Conservation (phyloP, 768 basidiomycete species). For the Lactifluus volemus region DNA sequence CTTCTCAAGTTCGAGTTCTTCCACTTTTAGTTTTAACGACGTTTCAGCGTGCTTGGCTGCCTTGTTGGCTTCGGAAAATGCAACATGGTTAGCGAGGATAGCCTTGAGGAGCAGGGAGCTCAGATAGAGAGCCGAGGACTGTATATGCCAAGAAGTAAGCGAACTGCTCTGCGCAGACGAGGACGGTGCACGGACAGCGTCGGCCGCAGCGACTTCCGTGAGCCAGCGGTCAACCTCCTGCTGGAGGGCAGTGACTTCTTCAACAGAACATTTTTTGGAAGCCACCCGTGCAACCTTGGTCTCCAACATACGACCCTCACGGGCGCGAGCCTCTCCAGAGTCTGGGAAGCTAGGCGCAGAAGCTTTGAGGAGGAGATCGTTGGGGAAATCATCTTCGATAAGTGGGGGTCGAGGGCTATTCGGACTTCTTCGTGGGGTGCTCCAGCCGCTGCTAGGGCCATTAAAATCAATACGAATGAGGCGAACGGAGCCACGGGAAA, state of each 20-base stretch:
- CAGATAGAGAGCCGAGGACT: conserved; percentile 63
- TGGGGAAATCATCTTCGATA: conserved; percentile 38
- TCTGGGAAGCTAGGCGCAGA: conserved; percentile 22
- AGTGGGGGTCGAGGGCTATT: conserved; percentile 28
- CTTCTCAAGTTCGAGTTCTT: conserved; percentile 50
- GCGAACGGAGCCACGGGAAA: conserved; percentile 56
- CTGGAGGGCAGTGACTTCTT: conserved; percentile 71
- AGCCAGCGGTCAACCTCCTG: conserved; percentile 76
- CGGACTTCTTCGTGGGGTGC: conserved; percentile 50
- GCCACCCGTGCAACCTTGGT: conserved; percentile 73
- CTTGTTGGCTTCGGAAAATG: conserved; percentile 71
- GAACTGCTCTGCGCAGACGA: conserved; percentile 15
- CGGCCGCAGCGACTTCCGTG: conserved; percentile 46
- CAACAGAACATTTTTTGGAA: conserved; percentile 79
- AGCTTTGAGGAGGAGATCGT: conserved; percentile 28
- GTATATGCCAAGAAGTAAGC: conserved; percentile 9
- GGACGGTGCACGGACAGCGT: conserved; percentile 45
- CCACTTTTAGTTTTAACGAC: conserved; percentile 53
- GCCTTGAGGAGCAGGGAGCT: conserved; percentile 74
- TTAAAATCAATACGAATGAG: conserved; percentile 74
- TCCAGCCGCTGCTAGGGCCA: conserved; percentile 48
- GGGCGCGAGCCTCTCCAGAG: conserved; percentile 29
- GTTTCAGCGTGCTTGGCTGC: conserved; percentile 53
- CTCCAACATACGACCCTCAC: conserved; percentile 58
- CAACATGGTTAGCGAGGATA: conserved; percentile 74